Evolutionary conservation across 345 rosid species (phyloP).

Genomic region (Syzygium jambos): DNA sequence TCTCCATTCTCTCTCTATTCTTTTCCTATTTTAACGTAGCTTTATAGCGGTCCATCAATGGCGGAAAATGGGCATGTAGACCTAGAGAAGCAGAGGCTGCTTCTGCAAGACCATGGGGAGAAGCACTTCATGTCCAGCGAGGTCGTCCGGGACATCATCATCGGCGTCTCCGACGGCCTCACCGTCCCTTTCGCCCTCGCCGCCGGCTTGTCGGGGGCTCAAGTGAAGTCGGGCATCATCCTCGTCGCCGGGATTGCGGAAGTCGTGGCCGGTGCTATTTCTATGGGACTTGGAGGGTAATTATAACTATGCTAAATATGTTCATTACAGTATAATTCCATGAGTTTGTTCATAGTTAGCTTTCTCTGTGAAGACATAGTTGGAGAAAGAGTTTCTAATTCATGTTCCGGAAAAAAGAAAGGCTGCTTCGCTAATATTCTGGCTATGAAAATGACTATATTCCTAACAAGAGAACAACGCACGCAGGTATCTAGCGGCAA

Average conservation of each 20-base stretch:
- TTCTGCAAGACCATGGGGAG: conserved; percentile 70
- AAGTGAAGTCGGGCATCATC: conserved; percentile 75
- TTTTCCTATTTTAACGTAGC: not conserved
- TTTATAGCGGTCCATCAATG: not conserved
- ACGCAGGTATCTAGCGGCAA: conserved; percentile 80
- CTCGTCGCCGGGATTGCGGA: conserved; percentile 93
- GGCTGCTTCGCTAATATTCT: not conserved
- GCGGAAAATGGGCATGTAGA: conserved; percentile 5
- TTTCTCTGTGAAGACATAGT: not conserved
- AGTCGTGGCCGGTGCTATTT: conserved; percentile 91
- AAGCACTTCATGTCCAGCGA: conserved; percentile 91
- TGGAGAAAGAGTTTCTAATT: not conserved
- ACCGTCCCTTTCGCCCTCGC: conserved; percentile 97
- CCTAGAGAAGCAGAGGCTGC: conserved; percentile 20
- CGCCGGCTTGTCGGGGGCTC: conserved; percentile 90
- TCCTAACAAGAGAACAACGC: not conserved
- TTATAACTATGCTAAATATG: not conserved
- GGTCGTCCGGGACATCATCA: conserved; percentile 83
- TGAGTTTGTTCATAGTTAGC: not conserved
- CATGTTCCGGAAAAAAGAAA: too few relatives aligned
- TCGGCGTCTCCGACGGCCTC: conserved; percentile 94
- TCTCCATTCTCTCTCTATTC: not conserved
- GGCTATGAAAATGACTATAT: not conserved
- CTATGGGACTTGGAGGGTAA: conserved; percentile 98
- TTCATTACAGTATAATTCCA: not conserved